Base-by-base conservation (phyloP, 2,329 filamentous ascomycete genomes). In the Metarhizium robertsii region DNA sequence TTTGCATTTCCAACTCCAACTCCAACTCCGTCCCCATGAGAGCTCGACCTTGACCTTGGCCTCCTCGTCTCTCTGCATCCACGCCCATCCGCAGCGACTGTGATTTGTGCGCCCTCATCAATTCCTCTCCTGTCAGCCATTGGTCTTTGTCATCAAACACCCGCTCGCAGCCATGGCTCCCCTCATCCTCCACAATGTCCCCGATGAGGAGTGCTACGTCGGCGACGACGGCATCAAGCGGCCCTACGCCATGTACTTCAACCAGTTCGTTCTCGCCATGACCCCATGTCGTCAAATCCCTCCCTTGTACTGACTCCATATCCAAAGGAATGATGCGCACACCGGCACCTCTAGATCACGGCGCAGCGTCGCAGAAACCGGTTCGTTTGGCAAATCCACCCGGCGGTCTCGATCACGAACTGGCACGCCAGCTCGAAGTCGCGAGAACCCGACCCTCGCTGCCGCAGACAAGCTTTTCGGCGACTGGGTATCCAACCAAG, bases 381-480 rank as follows among this genome's bases (percentile, higher is more conserved):
- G 83, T 45, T 83, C 83, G 3, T 86, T 86, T 67, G 83, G 83
- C 57, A 85, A 84, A 66, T 85, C 83, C n/a, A 84, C 79, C 48
- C 75, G 82, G 51, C 76, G 83, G 58, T 84, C 83, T 50, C 77
- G 83, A 61, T 84, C 81, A 32, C 78, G 81, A 61, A 84, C 81
- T 4, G 80, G 79, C 58, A 85, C 77, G 10, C 77, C 78, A 38
- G 74, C 80, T 40, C 76, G 77, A 64, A 66, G 66, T 57, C 77
- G 77, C 60, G 82, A 85, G 66, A 82, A 85, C 65, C 80, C 81
- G 18, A 85, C 81, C 2, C 75, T 83, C 61, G 76, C 79, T 55
- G 81, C 78, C 11, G 83, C 82, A 56, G 83, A 86, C 66, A 78
- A 76, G 63, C 72, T 86, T 53, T 86, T 86, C 61, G 75, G 79